Percentiles rank a stretch among this genome's conserved stretches.
phyloP scores from a whole-genome alignment of 331 rosid species.

The Phaseolus coccineus region DNA sequence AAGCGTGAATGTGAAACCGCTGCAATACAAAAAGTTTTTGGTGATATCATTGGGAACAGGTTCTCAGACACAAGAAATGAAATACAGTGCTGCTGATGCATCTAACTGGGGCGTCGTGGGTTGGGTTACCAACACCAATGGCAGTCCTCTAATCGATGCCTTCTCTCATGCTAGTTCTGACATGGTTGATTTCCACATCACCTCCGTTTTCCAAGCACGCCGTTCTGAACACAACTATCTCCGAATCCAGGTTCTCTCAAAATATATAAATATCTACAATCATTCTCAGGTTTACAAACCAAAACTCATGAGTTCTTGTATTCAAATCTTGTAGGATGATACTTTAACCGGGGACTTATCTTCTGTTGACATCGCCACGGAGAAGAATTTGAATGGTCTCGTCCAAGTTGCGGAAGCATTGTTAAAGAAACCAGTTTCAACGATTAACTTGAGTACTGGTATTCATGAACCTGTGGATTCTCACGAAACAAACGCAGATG shows the following conservation, averaged over 20 bases:
- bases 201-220: slow-evolving; percentile 32
- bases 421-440: slow-evolving; percentile 51
- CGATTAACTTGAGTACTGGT: slow-evolving; percentile 33
- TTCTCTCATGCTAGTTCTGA: slow-evolving; percentile 40
- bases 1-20: not conserved
- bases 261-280: too few relatives aligned
- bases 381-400: slow-evolving; percentile 56
- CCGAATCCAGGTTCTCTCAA: slow-evolving; percentile 43
- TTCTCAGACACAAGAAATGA: slow-evolving; percentile 25
- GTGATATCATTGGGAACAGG: slow-evolving; percentile 44
- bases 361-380: slow-evolving; percentile 36
- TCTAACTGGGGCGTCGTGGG: slow-evolving; percentile 43
- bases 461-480: not conserved
- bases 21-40: slow-evolving; percentile 22
- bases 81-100: slow-evolving; percentile 33
- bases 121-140: slow-evolving; percentile 35
- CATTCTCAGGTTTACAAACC: not conserved
- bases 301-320: not conserved
- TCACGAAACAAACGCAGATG: slow-evolving; percentile 21
- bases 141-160: slow-evolving; percentile 41
- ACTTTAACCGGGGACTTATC: slow-evolving; percentile 31
- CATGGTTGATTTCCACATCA: slow-evolving; percentile 46
- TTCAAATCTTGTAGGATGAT: slow-evolving; percentile 37
- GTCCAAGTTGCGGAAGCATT: slow-evolving; percentile 54
- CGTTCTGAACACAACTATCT: slow-evolving; percentile 42